Base-by-base conservation (phyloP, 257 asterid genomes). In the Forsythia viridissima region DNA sequence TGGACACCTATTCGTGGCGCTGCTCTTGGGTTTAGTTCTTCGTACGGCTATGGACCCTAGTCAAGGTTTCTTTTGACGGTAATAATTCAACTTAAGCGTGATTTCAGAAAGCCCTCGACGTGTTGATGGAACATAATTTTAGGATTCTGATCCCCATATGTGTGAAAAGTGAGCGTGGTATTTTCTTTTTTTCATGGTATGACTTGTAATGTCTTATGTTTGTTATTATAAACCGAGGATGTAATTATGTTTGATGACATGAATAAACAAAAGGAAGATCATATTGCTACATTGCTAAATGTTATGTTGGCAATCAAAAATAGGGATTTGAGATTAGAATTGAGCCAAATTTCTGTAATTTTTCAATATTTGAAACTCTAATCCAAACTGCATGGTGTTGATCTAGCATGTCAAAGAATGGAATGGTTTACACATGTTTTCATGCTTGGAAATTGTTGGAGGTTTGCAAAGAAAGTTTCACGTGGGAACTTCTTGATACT, bases 31-130 rank as follows among this genome's bases (percentile, higher is more conserved):
- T 48, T 74, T 55, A 73, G 70, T 75, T 71, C 85, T 10, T 63
- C 80, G 8, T 82, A 82, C 5, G 87, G 82, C 37, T 43, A 72
- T 69, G 40, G 83, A 74, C 83, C 38, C 77, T 87, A 88, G 81
- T 20, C 5, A 38, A 37, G 37, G 77, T 68, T 71, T n/a, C 70
- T 39, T 41, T 59, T 20, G 21, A 39, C 15, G 43, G 68, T 37
- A 38, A 10, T 48, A 20, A 69, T 13, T 75, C 78, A 4, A 18
- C 18, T 57, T 69, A 40, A 67, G 71, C 42, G 5, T 46, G 72
- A 41, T 57, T 65, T 55, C 65, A 39, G 2, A 73, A 73, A 3
- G 18, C 73, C 70, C 37, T 71, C 51, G 66, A 15, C 57, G 6
- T 40, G 41, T 37, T 13, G 16, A 24, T 66, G 66, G 37, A 75